phyloP scores from a whole-genome alignment of 2,329 filamentous ascomycete species.

The Teratosphaeriaceae sp. region DNA sequence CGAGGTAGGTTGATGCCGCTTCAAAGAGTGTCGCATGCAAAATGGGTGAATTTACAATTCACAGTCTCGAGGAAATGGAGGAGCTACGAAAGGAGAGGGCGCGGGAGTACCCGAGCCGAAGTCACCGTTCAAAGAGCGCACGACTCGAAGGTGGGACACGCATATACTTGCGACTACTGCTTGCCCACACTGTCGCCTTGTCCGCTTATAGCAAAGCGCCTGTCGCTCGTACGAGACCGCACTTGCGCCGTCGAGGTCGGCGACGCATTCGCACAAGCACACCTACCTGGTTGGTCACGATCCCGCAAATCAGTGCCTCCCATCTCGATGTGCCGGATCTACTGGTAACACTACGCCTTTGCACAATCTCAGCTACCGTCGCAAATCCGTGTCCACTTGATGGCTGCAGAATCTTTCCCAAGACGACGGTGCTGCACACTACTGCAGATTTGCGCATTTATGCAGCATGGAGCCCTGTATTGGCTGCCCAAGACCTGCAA shows the following conservation, averaged over 20 bases:
- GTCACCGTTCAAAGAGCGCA: no score
- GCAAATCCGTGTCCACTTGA: not conserved
- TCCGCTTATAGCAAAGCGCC: not conserved
- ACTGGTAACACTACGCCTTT: not conserved
- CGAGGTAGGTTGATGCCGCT: no score
- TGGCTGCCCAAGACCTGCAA: not conserved
- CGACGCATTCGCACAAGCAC: no score
- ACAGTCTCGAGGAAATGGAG: no score
- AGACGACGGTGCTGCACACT: slow-evolving; percentile 1
- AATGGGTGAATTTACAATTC: no score
- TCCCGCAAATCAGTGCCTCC: not conserved
- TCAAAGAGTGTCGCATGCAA: no score
- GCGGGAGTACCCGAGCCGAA: no score
- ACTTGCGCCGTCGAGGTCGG: not conserved
- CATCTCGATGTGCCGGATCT: not conserved
- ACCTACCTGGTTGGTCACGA: no score
- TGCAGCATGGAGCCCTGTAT: not conserved
- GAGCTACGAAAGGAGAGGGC: no score
- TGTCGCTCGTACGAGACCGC: not conserved
- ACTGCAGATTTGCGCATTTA: not conserved
- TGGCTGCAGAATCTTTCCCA: no score
- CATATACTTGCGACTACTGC: not conserved
- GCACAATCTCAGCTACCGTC: not conserved
- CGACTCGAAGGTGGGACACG: no score
- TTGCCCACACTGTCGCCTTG: not conserved